Base-by-base conservation (phyloP, 2,329 filamentous ascomycete species). In the Mollisia scopiformis region DNA sequence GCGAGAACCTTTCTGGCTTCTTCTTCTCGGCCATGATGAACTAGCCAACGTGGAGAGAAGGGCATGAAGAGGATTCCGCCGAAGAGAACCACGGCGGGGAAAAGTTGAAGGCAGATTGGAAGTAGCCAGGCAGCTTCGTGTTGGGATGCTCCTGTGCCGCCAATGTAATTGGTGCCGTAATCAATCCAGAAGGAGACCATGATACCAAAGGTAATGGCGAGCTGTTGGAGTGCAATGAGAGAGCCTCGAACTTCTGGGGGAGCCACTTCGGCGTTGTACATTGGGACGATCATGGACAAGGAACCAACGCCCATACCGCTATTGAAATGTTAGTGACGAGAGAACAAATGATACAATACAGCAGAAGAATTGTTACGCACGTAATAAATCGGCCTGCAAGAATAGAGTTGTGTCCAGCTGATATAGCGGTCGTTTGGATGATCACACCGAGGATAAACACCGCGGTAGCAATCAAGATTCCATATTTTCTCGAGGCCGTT, bases 61-160 rank as follows among this genome's bases (percentile, higher is more conserved):
- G 90, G 91, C 89, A 93, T 91, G 76, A 91, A 91, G 11, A 90
- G 70, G 83, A 93, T 93, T 37, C 90, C 90, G 11, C 82, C 68
- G 28, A 88, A 84, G 1, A 94, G 82, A 3, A 92, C 67, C 1
- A 87, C 67, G 0, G 88, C 89, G 0, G 90, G 90, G 0, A 81
- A 79, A 3, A 93, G 79, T 69, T 94, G 91, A 0, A 93, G 79
- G 66, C 84, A 88, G 54, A 92, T 85, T 0, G 91, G 91, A 0
- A 91, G 76, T 0, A 91, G 81, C 91, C 91, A 95, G 0, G 91
- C 87, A 0, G 86, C 85, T 66, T 92, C 82, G 13, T 80, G 81
- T 74, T 93, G 88, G 1, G 69, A 74, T 27, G 64, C 61, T 72
- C 83, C 79, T 5, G 84, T 87, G 4, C 85, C 90, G 0, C 88